phyloP scores from a whole-genome alignment of 2,329 filamentous ascomycete genomes.

The Cladobotryum protrusum region DNA sequence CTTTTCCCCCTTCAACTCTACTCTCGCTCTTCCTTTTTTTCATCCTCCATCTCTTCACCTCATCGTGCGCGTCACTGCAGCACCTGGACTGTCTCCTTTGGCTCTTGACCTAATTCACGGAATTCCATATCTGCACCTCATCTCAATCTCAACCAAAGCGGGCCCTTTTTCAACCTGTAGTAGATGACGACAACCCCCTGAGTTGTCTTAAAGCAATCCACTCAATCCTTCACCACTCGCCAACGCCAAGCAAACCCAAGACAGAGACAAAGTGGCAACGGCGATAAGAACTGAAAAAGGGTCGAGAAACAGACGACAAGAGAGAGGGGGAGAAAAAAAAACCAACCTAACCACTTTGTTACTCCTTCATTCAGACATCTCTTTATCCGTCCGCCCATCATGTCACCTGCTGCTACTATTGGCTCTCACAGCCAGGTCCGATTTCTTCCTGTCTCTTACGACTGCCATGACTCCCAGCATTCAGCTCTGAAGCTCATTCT shows the following conservation, averaged over 20 bases:
- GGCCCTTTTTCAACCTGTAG: background rate
- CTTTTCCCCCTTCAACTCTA: background rate
- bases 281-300: background rate
- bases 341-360: background rate
- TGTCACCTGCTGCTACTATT: conserved; percentile 29
- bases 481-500: conserved; percentile 77
- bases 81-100: conserved; percentile 6
- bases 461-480: conserved; percentile 66
- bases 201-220: background rate
- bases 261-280: background rate
- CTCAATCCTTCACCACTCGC: too few relatives aligned
- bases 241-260: too few relatives aligned
- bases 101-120: too few relatives aligned
- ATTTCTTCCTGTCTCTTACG: conserved; percentile 72
- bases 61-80: background rate
- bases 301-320: background rate
- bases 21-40: background rate
- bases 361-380: background rate
- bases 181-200: conserved; percentile 1
- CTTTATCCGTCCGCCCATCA: conserved; percentile 15
- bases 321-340: background rate
- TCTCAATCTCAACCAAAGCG: conserved; percentile 5
- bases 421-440: conserved; percentile 41
- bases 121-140: background rate
- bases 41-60: conserved; percentile 2